Percentiles rank a stretch among this genome's conserved stretches.
These are phyloP conservation scores for Bidens hawaiensis DNA, from an alignment of 140 eudicot species.

Conservation along the genomic window DNA sequence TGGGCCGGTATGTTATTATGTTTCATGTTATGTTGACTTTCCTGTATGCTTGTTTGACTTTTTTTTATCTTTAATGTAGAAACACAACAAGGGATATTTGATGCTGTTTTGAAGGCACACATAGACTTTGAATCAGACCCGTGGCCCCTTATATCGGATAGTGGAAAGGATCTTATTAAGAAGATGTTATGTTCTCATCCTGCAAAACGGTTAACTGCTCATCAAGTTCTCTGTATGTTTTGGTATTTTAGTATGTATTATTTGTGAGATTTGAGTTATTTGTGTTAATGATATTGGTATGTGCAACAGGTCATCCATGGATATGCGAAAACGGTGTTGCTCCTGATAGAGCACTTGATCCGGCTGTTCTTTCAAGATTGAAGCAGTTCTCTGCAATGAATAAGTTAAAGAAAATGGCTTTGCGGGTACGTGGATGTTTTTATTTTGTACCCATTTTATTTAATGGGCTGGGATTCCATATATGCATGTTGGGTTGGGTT, in stretches of 20 bases:
- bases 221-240: slow-evolving; percentile 72
- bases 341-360: slow-evolving; percentile 89
- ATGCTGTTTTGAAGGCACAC: slow-evolving; percentile 85
- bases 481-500: too few relatives aligned
- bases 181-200: slow-evolving; percentile 79
- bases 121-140: slow-evolving; percentile 94
- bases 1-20: slow-evolving; percentile 73
- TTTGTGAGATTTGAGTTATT: neutral
- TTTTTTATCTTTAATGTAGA: slow-evolving; percentile 38
- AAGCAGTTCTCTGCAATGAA: slow-evolving; percentile 94
- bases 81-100: too few relatives aligned
- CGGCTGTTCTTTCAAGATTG: slow-evolving; percentile 93
- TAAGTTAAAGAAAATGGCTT: slow-evolving; percentile 91
- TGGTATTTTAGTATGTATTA: neutral
- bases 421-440: slow-evolving; percentile 66
- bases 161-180: slow-evolving; percentile 86
- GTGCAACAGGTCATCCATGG: slow-evolving; percentile 97
- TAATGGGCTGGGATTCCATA: too few relatives aligned
- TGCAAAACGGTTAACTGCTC: slow-evolving; percentile 75
- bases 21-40: neutral
- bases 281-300: neutral
- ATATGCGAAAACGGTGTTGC: slow-evolving; percentile 94
- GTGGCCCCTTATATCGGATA: slow-evolving; percentile 85
- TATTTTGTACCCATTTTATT: too few relatives aligned
- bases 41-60: slow-evolving; percentile 3